Base-by-base conservation (phyloP, 2,329 filamentous ascomycete genomes). In the Parastagonospora nodorum region DNA sequence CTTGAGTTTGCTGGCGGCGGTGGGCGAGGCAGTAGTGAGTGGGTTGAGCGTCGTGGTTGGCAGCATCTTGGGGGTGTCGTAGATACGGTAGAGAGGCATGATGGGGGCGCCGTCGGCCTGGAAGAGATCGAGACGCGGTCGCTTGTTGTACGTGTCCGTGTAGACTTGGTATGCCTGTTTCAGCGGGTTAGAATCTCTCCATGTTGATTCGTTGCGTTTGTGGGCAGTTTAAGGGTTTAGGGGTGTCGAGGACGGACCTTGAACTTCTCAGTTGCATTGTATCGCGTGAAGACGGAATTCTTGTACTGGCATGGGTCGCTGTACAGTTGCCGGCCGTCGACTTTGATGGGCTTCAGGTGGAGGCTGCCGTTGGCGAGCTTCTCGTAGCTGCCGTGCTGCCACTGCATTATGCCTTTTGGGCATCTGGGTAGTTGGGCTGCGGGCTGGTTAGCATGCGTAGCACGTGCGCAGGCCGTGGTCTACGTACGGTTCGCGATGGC, bases 21-120 rank as follows among this genome's bases (percentile, higher is more conserved):
- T 71, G 9, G 70, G 60, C 11, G 73, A 72, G 3, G 68, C 67
- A 14, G 73, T 72, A 3, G 69, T 67, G 15, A 74, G 66, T 1
- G 86, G 84, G 63, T 88, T 86, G 52, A 90, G 76, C 0, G 85
- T 88, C 9, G 78, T 77, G 2, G 87, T 89, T 2, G 87, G 87
- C 5, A 89, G 81, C 86, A 90, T 90, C 64, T 85, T 75, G 0
- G 87, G 86, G 5, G 85, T 82, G 10, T 73, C 78, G 66, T 81
- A 84, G 56, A 80, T 82, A 39, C 88, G 78, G 71, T 87, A 90
- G 78, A 90, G 80, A 9, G 87, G 87, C 58, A 86, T 82, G 74
- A 88, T 75, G 9, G 85, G 86, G 1, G 83, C 74, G 50, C 87
- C 87, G 66, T 89, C 84, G 61, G 81, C 84, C 61, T 80, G 71